phyloP scores from a whole-genome alignment of 75 land plant genomes.

The Pinus albicaulis region DNA sequence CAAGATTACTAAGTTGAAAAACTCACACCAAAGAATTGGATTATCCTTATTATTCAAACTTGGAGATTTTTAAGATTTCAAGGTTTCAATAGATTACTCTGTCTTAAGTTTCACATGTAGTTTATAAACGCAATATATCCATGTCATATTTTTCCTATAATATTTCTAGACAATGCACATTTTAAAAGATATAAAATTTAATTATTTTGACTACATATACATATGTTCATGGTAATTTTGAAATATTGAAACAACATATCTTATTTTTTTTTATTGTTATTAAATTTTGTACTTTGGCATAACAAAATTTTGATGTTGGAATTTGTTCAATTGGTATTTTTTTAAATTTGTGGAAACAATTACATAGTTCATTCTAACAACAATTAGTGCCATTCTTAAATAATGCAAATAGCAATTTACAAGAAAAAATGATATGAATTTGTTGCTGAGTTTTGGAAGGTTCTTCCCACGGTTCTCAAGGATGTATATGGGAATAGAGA shows the following conservation, averaged over 20 bases:
- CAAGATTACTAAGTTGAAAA: conserved; percentile 85
- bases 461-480: conserved; percentile 82
- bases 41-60: conserved; percentile 48
- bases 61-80: background rate
- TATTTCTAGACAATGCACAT: background rate
- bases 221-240: background rate
- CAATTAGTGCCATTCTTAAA: conserved; percentile 86
- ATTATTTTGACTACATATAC: background rate
- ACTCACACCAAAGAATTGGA: conserved; percentile 99
- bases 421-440: conserved; percentile 92
- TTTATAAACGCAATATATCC: background rate
- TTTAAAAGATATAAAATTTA: background rate
- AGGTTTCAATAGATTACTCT: background rate
- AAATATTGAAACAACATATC: background rate
- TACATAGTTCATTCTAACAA: conserved; percentile 53
- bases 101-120: background rate
- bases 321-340: background rate
- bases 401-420: conserved; percentile 93
- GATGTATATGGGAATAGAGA: conserved; percentile 69
- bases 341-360: conserved; percentile 76
- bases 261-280: too few relatives aligned
- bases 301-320: background rate
- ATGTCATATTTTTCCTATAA: background rate
- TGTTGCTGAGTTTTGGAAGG: conserved; percentile 91
- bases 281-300: background rate